Conservation (phyloP, 2,329 filamentous ascomycete species). For the Trichoderma endophyticum region DNA sequence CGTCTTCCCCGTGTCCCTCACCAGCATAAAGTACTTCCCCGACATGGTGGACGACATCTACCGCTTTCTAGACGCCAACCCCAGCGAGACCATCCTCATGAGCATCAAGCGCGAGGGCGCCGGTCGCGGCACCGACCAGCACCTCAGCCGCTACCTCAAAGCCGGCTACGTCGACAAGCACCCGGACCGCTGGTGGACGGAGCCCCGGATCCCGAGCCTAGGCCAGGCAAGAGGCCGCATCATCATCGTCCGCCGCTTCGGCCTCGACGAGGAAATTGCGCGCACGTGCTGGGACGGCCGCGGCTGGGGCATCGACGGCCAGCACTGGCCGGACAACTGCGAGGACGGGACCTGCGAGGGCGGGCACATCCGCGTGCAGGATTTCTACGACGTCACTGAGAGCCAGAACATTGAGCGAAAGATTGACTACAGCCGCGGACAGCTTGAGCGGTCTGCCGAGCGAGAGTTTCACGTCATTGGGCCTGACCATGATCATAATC, state of each 20-base stretch:
- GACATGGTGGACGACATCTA: constrained; percentile 69
- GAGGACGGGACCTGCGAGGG: constrained; percentile 67
- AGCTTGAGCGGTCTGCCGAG: constrained; percentile 69
- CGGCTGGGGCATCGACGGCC: constrained; percentile 60
- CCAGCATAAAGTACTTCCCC: constrained; percentile 74
- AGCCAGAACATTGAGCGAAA: constrained; percentile 76
- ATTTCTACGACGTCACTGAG: constrained; percentile 86
- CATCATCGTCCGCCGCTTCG: constrained; percentile 79
- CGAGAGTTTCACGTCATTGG: constrained; percentile 45
- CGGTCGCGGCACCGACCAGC: constrained; percentile 73
- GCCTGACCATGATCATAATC: constrained; percentile 24
- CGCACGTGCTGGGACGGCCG: constrained; percentile 46
- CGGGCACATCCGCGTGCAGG: constrained; percentile 80
- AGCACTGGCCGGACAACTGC: constrained; percentile 83
- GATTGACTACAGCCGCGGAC: constrained; percentile 67
- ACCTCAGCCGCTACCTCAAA: constrained; percentile 71
- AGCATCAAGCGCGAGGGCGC: constrained; percentile 89
- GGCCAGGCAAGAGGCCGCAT: constrained; percentile 79
- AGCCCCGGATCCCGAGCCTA: constrained; percentile 71
- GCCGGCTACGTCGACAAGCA: constrained; percentile 64
- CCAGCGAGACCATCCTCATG: constrained; percentile 78
- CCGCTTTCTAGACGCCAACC: constrained; percentile 72
- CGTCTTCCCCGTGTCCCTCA: constrained; percentile 83
- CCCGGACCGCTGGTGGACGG: constrained; percentile 70
- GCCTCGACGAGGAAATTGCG: constrained; percentile 54